Base-by-base conservation (phyloP, 805 yeast genomes). In the Saccharomyces paradoxus region DNA sequence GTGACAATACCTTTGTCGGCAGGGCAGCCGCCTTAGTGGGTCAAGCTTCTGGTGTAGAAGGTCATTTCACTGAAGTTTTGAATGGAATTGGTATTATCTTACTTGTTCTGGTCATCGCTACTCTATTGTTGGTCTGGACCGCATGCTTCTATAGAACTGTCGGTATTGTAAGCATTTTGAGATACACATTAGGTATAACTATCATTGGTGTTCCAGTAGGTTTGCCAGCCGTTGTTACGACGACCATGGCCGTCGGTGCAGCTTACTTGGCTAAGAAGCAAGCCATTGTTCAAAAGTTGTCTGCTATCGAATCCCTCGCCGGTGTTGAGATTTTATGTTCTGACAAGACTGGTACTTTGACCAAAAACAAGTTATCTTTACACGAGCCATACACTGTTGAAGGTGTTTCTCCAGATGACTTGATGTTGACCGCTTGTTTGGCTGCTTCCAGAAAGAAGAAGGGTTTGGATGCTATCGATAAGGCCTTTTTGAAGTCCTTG, bases 181-280 rank as follows among this genome's bases (percentile, higher is more conserved):
- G 96, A 80, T 87, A 84, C 86, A 86, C 96, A 67, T 79, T 90
- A 73, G 97, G 96, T 66, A 89, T 90, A 75, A 90, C 96, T 79
- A 89, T 90, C 77, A 86, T 90, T 68, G 97, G 97, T 86, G 97
- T 90, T 67, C 97, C 97, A 74, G 97, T 90, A 65, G 97, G 97
- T 87, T 84, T 90, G 74, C 97, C 97, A 75, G 96, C 96, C 74
- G 97, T 90, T 71, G 96, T 89, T 65, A 90, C 97, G 81, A 90
- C 96, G 69, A 90, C 97, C 74, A 89, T 90, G 97, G 97, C 97
- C 76, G 97, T 91, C 77, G 97, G 97, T 84, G 97, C 97, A 75
- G 96, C 97, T 72, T 89, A 90, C 86, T 81, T 90, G 72, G 97
- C 97, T 69, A 88, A 89, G 83, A 90, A 89, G 78, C 89, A 89